These are phyloP conservation scores for Cokeromyces recurvatus DNA, from an alignment of 371 early-diverging fungal species.

Conservation along the genomic window DNA sequence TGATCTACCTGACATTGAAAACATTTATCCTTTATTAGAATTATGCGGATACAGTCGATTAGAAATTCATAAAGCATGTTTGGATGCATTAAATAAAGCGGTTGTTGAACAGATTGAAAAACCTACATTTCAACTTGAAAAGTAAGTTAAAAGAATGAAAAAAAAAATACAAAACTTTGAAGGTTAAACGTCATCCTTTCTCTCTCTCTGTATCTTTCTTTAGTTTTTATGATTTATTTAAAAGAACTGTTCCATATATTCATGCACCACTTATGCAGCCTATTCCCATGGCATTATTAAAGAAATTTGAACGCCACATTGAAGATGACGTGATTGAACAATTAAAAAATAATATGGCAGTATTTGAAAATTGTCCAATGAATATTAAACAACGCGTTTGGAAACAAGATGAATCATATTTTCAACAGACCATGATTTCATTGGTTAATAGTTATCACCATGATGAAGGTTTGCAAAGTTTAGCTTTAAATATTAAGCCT, in stretches of 20 bases:
- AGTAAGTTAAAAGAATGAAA: slow-evolving; percentile 31
- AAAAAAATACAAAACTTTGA: no score
- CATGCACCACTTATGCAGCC: slow-evolving; percentile 53
- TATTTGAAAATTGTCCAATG: slow-evolving; percentile 48
- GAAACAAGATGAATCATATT: slow-evolving; percentile 45
- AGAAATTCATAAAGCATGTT: slow-evolving; percentile 51
- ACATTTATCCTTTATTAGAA: slow-evolving; percentile 59
- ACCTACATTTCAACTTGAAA: slow-evolving; percentile 39
- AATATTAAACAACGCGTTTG: slow-evolving; percentile 43
- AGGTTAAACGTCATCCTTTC: neutral
- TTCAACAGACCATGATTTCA: slow-evolving; percentile 32
- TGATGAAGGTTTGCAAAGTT: slow-evolving; percentile 29
- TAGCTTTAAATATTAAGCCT: slow-evolving; percentile 47
- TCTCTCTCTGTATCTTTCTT: slow-evolving; percentile 3
- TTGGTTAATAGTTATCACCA: slow-evolving; percentile 44
- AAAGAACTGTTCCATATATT: slow-evolving; percentile 51
- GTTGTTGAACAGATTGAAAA: slow-evolving; percentile 29
- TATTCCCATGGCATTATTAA: slow-evolving; percentile 59
- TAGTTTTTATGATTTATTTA: slow-evolving; percentile 48
- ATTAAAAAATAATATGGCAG: slow-evolving; percentile 36
- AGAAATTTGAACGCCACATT: slow-evolving; percentile 48
- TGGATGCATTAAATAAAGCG: slow-evolving; percentile 50
- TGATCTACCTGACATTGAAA: slow-evolving; percentile 47
- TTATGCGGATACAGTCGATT: slow-evolving; percentile 50
- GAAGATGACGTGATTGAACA: slow-evolving; percentile 44